Conservation (phyloP, 768 basidiomycete genomes). For the Calocybe indica region DNA sequence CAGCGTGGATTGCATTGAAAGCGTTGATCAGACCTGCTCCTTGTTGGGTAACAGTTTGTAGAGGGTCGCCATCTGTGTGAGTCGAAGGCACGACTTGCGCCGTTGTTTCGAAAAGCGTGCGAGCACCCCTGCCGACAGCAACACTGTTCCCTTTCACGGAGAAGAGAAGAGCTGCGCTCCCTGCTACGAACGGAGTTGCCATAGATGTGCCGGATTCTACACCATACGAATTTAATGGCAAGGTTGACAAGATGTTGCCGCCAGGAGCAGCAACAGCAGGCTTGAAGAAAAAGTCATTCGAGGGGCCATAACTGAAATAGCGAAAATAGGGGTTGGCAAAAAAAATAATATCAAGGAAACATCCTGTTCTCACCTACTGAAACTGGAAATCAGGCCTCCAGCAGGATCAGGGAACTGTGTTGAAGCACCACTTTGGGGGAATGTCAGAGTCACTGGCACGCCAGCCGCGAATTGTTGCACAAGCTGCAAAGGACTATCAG, state of each 20-base stretch:
- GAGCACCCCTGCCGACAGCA: constrained; percentile 19
- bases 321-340: background rate
- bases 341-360: background rate
- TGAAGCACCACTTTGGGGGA: constrained; percentile 39
- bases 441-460: constrained; percentile 33
- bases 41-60: constrained; percentile 47
- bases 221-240: constrained; percentile 34
- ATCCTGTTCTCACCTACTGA: constrained; percentile 27
- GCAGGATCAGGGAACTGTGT: constrained; percentile 40
- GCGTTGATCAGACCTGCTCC: constrained; percentile 55
- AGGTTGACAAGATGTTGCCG: constrained; percentile 43
- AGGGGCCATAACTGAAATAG: constrained; percentile 43
- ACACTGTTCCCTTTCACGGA: constrained; percentile 28
- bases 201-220: constrained; percentile 40
- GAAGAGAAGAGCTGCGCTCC: constrained; percentile 37
- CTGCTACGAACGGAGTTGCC: constrained; percentile 42
- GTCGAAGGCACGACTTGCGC: constrained; percentile 36
- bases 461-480: constrained; percentile 44
- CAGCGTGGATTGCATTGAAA: constrained; percentile 48
- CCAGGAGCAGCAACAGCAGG: constrained; percentile 50
- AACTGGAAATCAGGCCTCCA: constrained; percentile 52
- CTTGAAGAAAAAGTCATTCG: constrained; percentile 54
- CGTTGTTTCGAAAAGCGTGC: constrained; percentile 43
- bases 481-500: constrained; percentile 25
- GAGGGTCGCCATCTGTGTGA: constrained; percentile 41